Conservation (phyloP, 176 grass and related monocot species). For the Guadua angustifolia region DNA sequence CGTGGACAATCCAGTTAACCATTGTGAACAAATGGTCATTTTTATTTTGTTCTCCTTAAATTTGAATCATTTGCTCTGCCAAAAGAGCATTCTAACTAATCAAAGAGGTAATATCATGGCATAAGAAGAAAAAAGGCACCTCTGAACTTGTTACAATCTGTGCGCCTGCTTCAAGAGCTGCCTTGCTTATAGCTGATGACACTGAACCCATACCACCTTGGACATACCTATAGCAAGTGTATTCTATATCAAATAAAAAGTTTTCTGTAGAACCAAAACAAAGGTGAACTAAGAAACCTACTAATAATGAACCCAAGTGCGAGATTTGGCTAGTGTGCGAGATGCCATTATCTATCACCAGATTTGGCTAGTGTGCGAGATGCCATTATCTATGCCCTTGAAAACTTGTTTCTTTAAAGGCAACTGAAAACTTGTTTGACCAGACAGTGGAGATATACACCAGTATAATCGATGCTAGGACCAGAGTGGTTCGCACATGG, state of each 20-base stretch:
- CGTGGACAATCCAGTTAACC: background rate
- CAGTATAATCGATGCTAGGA: slow-evolving; percentile 9
- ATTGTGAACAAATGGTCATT: slow-evolving; percentile 8
- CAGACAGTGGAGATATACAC: slow-evolving; percentile 4
- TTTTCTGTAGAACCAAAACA: slow-evolving; percentile 14
- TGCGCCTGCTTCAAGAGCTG: slow-evolving; percentile 86
- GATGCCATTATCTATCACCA: too few relatives aligned
- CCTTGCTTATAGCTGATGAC: slow-evolving; percentile 93
- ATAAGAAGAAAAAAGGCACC: slow-evolving; percentile 57
- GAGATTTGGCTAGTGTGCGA: slow-evolving; percentile 16
- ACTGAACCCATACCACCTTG: slow-evolving; percentile 98
- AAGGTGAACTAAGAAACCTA: background rate
- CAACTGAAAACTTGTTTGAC: slow-evolving; percentile 22
- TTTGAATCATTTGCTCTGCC: slow-evolving; percentile 5
- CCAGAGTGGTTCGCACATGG: background rate
- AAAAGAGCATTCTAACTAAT: slow-evolving; percentile 25
- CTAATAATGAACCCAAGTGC: slow-evolving; percentile 12
- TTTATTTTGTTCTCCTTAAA: slow-evolving; percentile 10
- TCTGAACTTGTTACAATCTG: slow-evolving; percentile 89
- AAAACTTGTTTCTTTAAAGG: slow-evolving; percentile 9
- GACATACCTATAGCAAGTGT: slow-evolving; percentile 75
- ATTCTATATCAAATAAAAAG: slow-evolving; percentile 26
- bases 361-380: background rate
- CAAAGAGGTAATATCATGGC: slow-evolving; percentile 23
- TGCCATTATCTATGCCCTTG: slow-evolving; percentile 18